Base-by-base conservation (phyloP, 306 rosid species). In the Begonia peltatifolia region DNA sequence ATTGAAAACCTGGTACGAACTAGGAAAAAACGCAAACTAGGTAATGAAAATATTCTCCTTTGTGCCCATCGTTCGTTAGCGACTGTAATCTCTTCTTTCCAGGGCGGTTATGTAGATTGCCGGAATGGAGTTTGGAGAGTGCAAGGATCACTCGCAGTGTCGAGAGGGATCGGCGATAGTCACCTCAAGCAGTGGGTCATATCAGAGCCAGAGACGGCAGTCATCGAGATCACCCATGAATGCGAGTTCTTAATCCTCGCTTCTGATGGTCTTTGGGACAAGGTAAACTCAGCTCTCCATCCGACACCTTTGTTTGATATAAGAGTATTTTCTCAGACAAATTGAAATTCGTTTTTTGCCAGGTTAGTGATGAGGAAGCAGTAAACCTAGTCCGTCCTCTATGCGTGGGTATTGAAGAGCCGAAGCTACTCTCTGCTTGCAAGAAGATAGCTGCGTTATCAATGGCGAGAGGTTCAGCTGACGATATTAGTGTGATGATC, bases 191-290 rank as follows among this genome's bases (percentile, higher is more conserved):
- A 73, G 57, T 77, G 74, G 76, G 71, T 77, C n/a, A 71, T 68
- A 36, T 73, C 80, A 12, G 80, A 70, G 56, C 84, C 80, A 2
- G 84, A 78, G 72, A 70, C 77, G 11, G 71, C 11, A 54, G 41
- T 68, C 20, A 8, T 78, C 12, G 58, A 12, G 47, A 68, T 78
- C 6, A 46, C 54, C 14, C 60, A 63, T 9, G 66, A 70, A 12
- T 74, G 75, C 54, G 73, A 70, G 66, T 74, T 74, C 71, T 64
- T 78, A 44, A 64, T 78, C 51, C 66, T 78, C 59, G 84, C 77
- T 52, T 77, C 84, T 8, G 80, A 78, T 56, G 80, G 84, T 11
- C 68, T 78, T 55, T 78, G 77, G 84, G 80, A 74, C 69, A 73
- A 70, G 77, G 83, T 77, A 65, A 44, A 44, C 48, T 44, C 48